Evolutionary conservation across 345 rosid species (phyloP).

Genomic region (Litchi chinensis): DNA sequence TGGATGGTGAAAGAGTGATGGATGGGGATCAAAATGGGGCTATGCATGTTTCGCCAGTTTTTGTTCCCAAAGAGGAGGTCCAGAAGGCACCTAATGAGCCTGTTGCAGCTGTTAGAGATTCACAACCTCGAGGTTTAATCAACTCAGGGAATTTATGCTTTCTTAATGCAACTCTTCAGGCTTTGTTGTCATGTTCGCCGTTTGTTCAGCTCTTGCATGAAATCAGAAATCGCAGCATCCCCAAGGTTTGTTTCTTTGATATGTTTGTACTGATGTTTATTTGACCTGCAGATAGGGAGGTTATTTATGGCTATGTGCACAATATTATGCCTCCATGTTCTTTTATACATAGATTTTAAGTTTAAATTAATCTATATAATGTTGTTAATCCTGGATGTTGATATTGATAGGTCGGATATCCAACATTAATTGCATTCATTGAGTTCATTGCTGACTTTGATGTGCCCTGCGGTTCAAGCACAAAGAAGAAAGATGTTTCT

Average conservation of each 20-base stretch:
- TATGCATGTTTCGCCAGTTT: constrained; percentile 29
- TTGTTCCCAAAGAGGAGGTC: constrained; percentile 31
- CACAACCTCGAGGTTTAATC: constrained; percentile 79
- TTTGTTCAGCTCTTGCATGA: constrained; percentile 79
- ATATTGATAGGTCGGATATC: constrained; percentile 63
- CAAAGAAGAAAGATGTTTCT: constrained; percentile 44
- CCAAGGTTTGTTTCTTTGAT: constrained; percentile 50
- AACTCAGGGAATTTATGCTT: constrained; percentile 90
- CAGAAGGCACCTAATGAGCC: constrained; percentile 40
- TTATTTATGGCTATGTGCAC: neutral
- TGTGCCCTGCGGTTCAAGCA: constrained; percentile 45
- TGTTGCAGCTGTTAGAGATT: constrained; percentile 35
- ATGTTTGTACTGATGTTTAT: neutral
- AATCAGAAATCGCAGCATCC: constrained; percentile 52
- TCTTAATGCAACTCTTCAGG: constrained; percentile 90
- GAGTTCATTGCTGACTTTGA: constrained; percentile 71
- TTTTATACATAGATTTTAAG: no score
- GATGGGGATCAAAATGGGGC: constrained; percentile 27
- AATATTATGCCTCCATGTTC: neutral
- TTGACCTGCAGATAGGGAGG: no score
- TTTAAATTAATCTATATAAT: neutral
- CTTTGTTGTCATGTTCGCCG: constrained; percentile 82
- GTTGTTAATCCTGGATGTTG: constrained; percentile 25
- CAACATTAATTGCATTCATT: constrained; percentile 70
- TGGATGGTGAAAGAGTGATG: constrained; percentile 38